Conservation (phyloP, 1,284 basidiomycete genomes). For the Moniliella sp. region DNA sequence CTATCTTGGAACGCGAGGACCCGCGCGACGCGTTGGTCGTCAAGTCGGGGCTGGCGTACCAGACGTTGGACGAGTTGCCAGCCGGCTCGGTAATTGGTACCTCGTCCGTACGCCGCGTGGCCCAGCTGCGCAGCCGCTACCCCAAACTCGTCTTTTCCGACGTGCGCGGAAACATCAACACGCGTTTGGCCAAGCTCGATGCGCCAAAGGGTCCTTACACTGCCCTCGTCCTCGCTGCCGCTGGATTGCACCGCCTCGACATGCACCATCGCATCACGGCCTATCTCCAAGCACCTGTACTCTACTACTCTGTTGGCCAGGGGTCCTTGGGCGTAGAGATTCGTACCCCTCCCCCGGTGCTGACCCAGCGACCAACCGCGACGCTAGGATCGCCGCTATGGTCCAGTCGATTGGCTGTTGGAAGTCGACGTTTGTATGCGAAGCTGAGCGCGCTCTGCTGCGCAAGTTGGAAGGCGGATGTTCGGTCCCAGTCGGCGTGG, state of each 20-base stretch:
- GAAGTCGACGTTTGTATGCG: constrained; percentile 21
- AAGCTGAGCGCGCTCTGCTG: constrained; percentile 57
- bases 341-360: constrained; percentile 37
- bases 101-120: constrained; percentile 72
- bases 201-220: constrained; percentile 58
- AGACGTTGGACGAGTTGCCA: constrained; percentile 59
- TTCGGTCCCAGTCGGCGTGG: constrained; percentile 81
- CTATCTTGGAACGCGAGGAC: constrained; percentile 67
- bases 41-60: constrained; percentile 54
- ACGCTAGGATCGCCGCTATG: constrained; percentile 18
- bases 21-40: constrained; percentile 74
- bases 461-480: constrained; percentile 81
- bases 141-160: constrained; percentile 65
- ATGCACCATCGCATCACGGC: constrained; percentile 53
- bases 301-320: constrained; percentile 80
- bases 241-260: constrained; percentile 67
- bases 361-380: constrained; percentile 13
- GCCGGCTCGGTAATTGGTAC: constrained; percentile 77
- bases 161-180: constrained; percentile 42
- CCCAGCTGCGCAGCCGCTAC: constrained; percentile 62
- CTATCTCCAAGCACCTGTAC: constrained; percentile 48
- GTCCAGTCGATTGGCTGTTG: constrained; percentile 24
- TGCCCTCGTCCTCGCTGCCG: constrained; percentile 77
- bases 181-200: constrained; percentile 76
- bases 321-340: constrained; percentile 78